A percentile compares a stretch with the other conserved stretches of the same genome.
Evolutionary conservation across 148 eudicot genomes (phyloP).

Genomic region (Silene uniflora): DNA sequence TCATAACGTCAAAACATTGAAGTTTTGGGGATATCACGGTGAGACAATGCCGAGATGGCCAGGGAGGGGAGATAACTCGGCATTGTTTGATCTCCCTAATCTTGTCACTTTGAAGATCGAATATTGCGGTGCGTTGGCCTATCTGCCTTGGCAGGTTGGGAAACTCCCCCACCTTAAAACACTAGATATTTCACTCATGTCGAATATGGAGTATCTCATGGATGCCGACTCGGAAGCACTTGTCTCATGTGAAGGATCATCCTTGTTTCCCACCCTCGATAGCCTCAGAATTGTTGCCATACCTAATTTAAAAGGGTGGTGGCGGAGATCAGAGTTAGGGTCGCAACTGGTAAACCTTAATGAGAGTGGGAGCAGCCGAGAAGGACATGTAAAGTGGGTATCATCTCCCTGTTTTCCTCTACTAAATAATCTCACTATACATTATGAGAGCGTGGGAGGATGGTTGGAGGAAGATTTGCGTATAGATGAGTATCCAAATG

Average conservation of each 20-base stretch:
- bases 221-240: background rate
- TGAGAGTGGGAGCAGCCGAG: too few relatives aligned
- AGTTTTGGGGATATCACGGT: slow-evolving; percentile 4
- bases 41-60: slow-evolving; percentile 16
- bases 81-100: slow-evolving; percentile 8
- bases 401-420: background rate
- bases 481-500: too few relatives aligned
- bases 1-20: background rate
- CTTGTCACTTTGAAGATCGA: slow-evolving; percentile 2
- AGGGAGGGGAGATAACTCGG: background rate
- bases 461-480: too few relatives aligned
- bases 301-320: slow-evolving; percentile 9
- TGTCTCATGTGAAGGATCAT: background rate
- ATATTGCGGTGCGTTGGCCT: background rate
- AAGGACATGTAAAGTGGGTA: too few relatives aligned
- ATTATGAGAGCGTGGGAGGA: too few relatives aligned
- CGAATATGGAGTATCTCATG: slow-evolving; percentile 1
- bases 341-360: too few relatives aligned
- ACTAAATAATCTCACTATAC: background rate
- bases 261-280: background rate
- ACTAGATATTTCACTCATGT: background rate
- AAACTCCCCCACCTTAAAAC: background rate
- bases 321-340: background rate
- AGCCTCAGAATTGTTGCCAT: background rate
- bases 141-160: background rate